Conservation (phyloP, 1,139 yeast genomes). For the Lipomyces yarrowii region DNA sequence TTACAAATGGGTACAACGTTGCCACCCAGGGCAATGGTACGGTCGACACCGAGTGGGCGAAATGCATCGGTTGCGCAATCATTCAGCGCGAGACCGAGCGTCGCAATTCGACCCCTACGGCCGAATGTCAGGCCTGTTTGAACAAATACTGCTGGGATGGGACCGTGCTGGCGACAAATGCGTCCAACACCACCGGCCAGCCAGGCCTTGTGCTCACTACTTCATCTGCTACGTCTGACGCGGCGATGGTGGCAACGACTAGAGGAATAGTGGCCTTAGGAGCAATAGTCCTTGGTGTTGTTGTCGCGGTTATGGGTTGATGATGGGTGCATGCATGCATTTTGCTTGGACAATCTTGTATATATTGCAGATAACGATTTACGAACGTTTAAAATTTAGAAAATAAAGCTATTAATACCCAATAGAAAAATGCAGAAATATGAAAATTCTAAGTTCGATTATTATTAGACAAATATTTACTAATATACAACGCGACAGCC, state of each 20-base stretch:
- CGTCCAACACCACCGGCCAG: constrained; percentile 15
- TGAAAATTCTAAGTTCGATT: no score
- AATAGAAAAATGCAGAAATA: no score
- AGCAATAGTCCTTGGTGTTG: background rate
- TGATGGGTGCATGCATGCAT: background rate
- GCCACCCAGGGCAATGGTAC: constrained; percentile 74
- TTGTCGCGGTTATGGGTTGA: background rate
- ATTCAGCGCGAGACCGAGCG: constrained; percentile 83
- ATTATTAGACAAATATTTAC: no score
- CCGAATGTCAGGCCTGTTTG: constrained; percentile 77
- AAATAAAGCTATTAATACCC: no score
- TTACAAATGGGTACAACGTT: constrained; percentile 79
- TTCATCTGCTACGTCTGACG: background rate
- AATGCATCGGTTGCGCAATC: constrained; percentile 89
- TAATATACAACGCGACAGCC: no score
- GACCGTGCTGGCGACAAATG: constrained; percentile 27
- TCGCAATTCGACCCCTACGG: constrained; percentile 58
- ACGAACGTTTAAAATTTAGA: no score
- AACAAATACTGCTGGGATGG: constrained; percentile 87
- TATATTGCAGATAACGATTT: background rate
- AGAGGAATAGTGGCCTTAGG: background rate
- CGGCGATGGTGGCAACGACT: background rate
- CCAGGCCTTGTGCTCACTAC: constrained; percentile 5
- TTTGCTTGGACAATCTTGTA: background rate
- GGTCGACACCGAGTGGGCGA: constrained; percentile 69